Conservation (phyloP, 306 rosid species). For the Cyclanthera cordifolia region DNA sequence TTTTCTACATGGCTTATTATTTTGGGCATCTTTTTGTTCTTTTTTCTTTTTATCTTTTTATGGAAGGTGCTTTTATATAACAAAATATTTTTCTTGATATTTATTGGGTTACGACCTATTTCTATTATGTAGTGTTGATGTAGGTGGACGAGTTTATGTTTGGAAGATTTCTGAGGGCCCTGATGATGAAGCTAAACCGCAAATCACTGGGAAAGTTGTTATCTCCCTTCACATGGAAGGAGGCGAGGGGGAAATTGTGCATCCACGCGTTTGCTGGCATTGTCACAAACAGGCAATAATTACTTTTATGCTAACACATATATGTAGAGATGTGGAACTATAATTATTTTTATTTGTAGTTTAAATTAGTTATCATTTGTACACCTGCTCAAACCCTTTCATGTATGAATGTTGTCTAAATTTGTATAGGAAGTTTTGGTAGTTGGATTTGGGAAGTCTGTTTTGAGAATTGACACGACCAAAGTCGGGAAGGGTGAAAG, state of each 20-base stretch:
- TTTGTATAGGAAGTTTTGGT: slow-evolving; percentile 73
- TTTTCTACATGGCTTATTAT: background rate
- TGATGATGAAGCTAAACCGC: slow-evolving; percentile 78
- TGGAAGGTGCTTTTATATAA: background rate
- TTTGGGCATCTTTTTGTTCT: background rate
- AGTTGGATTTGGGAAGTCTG: slow-evolving; percentile 75
- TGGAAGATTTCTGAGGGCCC: slow-evolving; percentile 98
- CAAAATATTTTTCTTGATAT: background rate
- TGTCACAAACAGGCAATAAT: slow-evolving; percentile 85
- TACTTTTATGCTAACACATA: background rate
- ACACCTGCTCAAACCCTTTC: slow-evolving; percentile 2
- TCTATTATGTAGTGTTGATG: slow-evolving; percentile 58
- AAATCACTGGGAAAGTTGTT: slow-evolving; percentile 69
- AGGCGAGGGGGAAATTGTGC: slow-evolving; percentile 62
- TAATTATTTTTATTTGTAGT: background rate
- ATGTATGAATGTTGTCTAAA: slow-evolving; percentile 11
- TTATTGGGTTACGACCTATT: slow-evolving; percentile 18
- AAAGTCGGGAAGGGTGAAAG: slow-evolving; percentile 69
- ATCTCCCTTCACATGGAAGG: slow-evolving; percentile 66
- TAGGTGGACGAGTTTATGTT: slow-evolving; percentile 78
- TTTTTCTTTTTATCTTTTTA: background rate
- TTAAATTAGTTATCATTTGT: background rate
- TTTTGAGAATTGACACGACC: slow-evolving; percentile 80
- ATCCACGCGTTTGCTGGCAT: slow-evolving; percentile 96
- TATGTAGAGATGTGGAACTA: background rate